Conservation (phyloP, 2,329 filamentous ascomycete species). For the Exophiala alcalophila region DNA sequence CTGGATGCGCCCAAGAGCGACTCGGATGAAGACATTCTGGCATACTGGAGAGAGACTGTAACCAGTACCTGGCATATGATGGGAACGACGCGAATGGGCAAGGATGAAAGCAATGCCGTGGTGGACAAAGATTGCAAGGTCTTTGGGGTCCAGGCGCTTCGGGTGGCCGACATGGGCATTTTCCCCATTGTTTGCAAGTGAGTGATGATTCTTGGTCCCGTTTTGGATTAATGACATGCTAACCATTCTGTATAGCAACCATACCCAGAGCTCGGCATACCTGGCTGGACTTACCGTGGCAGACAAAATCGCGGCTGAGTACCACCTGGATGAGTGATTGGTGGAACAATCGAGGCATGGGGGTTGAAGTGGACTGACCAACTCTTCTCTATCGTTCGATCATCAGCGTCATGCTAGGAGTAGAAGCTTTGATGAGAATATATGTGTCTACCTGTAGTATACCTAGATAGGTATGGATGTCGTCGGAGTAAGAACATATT, state of each 20-base stretch:
- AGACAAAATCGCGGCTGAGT: slow-evolving; percentile 50
- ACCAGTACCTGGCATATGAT: slow-evolving; percentile 56
- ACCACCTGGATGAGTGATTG: slow-evolving; percentile 35
- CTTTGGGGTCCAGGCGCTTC: slow-evolving; percentile 38
- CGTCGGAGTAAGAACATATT: no score
- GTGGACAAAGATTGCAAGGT: slow-evolving; percentile 48
- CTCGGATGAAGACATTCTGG: slow-evolving; percentile 54
- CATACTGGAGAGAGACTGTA: slow-evolving; percentile 46
- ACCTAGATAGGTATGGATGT: no score
- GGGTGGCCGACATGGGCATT: slow-evolving; percentile 46
- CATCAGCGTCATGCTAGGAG: no score
- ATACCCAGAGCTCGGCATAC: slow-evolving; percentile 55
- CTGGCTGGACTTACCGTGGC: slow-evolving; percentile 52
- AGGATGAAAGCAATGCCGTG: slow-evolving; percentile 43
- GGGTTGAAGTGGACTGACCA: no score
- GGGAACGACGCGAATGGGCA: slow-evolving; percentile 59
- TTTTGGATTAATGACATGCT: slow-evolving; percentile 3
- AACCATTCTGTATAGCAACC: slow-evolving; percentile 39
- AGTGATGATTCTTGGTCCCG: slow-evolving; percentile 12
- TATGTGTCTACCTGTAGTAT: no score
- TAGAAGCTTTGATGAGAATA: no score
- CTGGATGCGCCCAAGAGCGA: slow-evolving; percentile 47
- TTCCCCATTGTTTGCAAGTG: slow-evolving; percentile 39
- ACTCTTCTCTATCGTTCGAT: no score
- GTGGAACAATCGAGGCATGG: no score